These are phyloP conservation scores for Papilionanthe hybrid DNA, from an alignment of 116 monocot genomes.

Conservation along the genomic window DNA sequence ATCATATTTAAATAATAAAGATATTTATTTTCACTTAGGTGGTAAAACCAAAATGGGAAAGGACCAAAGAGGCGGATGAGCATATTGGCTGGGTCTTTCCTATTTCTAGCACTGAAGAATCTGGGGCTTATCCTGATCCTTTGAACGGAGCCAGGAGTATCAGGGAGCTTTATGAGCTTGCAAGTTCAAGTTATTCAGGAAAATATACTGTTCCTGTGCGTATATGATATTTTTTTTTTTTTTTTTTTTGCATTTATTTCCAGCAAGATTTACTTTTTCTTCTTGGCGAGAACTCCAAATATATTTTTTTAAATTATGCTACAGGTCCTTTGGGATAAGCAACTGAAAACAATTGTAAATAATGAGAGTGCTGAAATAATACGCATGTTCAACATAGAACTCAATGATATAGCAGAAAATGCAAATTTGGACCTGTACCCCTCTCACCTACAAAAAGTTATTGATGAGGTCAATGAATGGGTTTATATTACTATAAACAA, in stretches of 20 bases:
- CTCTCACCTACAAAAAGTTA: constrained; percentile 33
- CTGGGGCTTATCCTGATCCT: constrained; percentile 62
- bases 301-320: constrained; percentile 1
- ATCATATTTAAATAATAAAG: neutral
- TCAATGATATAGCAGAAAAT: constrained; percentile 72
- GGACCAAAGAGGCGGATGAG: constrained; percentile 72
- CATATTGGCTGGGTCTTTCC: constrained; percentile 85
- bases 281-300: neutral
- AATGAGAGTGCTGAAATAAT: constrained; percentile 85
- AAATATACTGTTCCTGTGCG: constrained; percentile 80
- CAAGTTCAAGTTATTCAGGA: constrained; percentile 66
- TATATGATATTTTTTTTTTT: neutral
- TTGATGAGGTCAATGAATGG: constrained; percentile 77
- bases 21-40: constrained; percentile 3
- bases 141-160: constrained; percentile 66
- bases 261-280: neutral
- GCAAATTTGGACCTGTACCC: constrained; percentile 65
- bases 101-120: constrained; percentile 42
- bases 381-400: constrained; percentile 76
- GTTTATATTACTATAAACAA: constrained; percentile 74
- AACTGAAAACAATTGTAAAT: constrained; percentile 73
- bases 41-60: constrained; percentile 63
- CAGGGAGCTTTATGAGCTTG: constrained; percentile 74
- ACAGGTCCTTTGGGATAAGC: constrained; percentile 90
- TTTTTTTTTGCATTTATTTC: neutral